Base-by-base conservation (phyloP, 2,329 filamentous ascomycete genomes). In the Blastomyces silverae region DNA sequence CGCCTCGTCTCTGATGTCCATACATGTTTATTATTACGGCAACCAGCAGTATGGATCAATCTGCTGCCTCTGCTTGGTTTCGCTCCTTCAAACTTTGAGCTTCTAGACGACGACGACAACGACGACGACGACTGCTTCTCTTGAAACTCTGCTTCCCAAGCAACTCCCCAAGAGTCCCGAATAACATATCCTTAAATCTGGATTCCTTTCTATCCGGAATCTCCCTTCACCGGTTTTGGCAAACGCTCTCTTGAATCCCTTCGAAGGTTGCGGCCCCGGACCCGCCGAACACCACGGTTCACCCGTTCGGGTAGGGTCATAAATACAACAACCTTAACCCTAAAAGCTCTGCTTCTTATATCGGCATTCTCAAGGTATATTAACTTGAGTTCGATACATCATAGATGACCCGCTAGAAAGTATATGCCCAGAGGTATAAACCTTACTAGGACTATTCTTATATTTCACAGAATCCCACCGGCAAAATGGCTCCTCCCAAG, bases 181-280 rank as follows among this genome's bases (percentile, higher is more conserved):
- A 58, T 44, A 58, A 28, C 56, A 39, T 58, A 58, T 58, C n/a
- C 1, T 58, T 58, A 25, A 58, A 58, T 25, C 56, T 10, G 25
- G 56, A 42, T 58, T 44, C 56, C n/a, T 58, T 42, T n/a, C 37
- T 58, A 28, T 58, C 37, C 56, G 37, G 34, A 58, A 58, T 22
- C n/a, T 17, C 8, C 56, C 56, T n/a, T 42, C 34, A 37, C 34
- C 56, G 10, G n/a, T 42, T 58, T 58, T 58, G 34, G 56, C 22
- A 58, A 42, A 58, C 34, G 34, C n/a, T 42, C 56, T 25, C 56
- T 42, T 25, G 6, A 37, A 13, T 10, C 20, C 20, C 10, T 20
- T 8, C 20, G 28, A 56, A 56, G 34, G 53, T 56, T 56, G 53
- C 53, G 25, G 11, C 28, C 20, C 17, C 20, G 17, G 5, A 20